These are phyloP conservation scores for Monosporozyma siamensis DNA, from an alignment of 805 yeast genomes.

Conservation along the genomic window DNA sequence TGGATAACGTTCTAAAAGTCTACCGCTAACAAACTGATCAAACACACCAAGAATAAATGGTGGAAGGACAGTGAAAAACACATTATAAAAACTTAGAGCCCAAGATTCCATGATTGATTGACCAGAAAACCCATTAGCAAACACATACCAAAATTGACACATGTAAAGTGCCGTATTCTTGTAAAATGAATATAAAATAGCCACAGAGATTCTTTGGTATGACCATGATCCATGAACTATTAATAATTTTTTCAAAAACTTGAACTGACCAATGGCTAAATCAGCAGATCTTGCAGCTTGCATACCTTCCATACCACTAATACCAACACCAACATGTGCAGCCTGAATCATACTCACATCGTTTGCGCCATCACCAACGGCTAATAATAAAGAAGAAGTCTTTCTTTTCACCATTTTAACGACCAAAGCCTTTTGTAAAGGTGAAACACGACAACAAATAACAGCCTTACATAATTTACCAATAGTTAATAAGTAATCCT, in stretches of 20 bases:
- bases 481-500: constrained; percentile 65
- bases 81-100: constrained; percentile 94
- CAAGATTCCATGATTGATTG: constrained; percentile 95
- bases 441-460: constrained; percentile 95
- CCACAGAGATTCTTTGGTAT: constrained; percentile 86
- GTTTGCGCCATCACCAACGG: constrained; percentile 98
- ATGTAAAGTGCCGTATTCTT: constrained; percentile 90
- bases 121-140: constrained; percentile 86
- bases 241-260: constrained; percentile 68
- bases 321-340: constrained; percentile 98
- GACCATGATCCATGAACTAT: constrained; percentile 98
- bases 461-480: constrained; percentile 91
- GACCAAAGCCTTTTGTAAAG: constrained; percentile 91
- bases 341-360: constrained; percentile 99
- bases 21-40: constrained; percentile 90
- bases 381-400: constrained; percentile 62
- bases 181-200: constrained; percentile 89
- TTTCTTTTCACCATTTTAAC: constrained; percentile 88
- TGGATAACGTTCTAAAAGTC: constrained; percentile 84
- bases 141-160: constrained; percentile 98
- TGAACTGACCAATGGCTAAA: constrained; percentile 92
- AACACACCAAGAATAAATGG: constrained; percentile 94
- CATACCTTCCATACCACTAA: constrained; percentile 98
- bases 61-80: constrained; percentile 87
- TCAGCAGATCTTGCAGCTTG: constrained; percentile 99